phyloP scores from a whole-genome alignment of 768 basidiomycete genomes.

The Tubosaeta sp. region DNA sequence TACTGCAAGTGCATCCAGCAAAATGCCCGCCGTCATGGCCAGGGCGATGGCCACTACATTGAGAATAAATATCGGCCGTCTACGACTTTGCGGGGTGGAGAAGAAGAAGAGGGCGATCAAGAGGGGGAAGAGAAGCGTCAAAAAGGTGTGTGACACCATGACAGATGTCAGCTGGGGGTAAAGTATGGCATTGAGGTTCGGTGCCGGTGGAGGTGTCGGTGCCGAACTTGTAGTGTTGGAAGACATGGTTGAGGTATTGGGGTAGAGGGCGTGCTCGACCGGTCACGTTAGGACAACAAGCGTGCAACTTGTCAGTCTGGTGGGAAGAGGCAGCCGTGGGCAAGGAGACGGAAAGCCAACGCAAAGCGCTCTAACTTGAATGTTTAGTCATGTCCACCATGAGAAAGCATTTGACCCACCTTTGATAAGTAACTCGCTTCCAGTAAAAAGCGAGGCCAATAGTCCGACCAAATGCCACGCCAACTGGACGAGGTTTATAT shows the following conservation, averaged over 20 bases:
- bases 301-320: not conserved
- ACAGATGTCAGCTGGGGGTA: slow-evolving; percentile 21
- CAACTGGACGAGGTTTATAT: not conserved
- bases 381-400: not conserved
- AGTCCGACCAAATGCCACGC: no score
- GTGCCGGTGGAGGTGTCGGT: not conserved
- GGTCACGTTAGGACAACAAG: not conserved
- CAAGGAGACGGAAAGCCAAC: not conserved
- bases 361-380: not conserved
- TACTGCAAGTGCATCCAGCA: slow-evolving; percentile 22
- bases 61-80: slow-evolving; percentile 27
- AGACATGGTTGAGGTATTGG: slow-evolving; percentile 9
- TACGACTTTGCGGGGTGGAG: slow-evolving; percentile 23
- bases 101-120: slow-evolving; percentile 29
- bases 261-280: not conserved
- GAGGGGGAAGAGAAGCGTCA: slow-evolving; percentile 29
- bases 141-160: slow-evolving; percentile 29
- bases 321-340: not conserved
- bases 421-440: not conserved
- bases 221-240: slow-evolving; percentile 7
- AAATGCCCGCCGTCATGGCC: slow-evolving; percentile 17
- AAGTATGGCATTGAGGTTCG: slow-evolving; percentile 7
- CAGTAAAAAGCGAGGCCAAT: not conserved
- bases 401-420: not conserved
- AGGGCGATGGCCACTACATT: slow-evolving; percentile 22